phyloP scores from a whole-genome alignment of 257 asterid species.

The Salvia splendens region DNA sequence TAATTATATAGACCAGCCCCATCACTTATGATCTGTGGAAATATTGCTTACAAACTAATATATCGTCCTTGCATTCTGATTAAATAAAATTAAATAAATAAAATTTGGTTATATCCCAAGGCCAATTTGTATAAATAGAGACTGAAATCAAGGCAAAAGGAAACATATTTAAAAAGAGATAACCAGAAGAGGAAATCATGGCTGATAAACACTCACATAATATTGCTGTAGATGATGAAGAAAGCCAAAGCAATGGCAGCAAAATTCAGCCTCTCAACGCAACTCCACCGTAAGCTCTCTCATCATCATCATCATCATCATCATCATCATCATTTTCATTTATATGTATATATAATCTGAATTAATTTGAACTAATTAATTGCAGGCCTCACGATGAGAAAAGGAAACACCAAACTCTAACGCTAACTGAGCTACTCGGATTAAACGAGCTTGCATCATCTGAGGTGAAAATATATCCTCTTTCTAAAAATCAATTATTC shows the following conservation, averaged over 20 bases:
- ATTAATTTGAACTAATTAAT: neutral
- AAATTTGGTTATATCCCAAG: no score
- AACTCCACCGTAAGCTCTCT: conserved; percentile 33
- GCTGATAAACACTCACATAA: conserved; percentile 33
- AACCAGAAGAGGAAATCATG: conserved; percentile 31
- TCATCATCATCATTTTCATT: no score
- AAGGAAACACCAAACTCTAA: conserved; percentile 32
- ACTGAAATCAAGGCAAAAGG: neutral
- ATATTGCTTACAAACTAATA: no score
- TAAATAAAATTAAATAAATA: neutral
- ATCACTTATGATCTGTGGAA: no score
- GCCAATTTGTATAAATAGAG: conserved; percentile 19
- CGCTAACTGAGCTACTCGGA: conserved; percentile 52
- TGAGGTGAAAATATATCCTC: conserved; percentile 42
- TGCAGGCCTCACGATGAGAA: conserved; percentile 22
- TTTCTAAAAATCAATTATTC: no score
- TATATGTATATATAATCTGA: no score
- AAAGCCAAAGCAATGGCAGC: conserved; percentile 37
- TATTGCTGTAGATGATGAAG: conserved; percentile 47
- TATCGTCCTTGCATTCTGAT: no score
- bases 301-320: neutral
- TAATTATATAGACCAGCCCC: no score
- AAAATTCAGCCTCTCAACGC: conserved; percentile 46
- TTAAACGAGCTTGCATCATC: conserved; percentile 48
- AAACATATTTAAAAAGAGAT: neutral